Base-by-base conservation (phyloP, 768 basidiomycete genomes). In the Sarcodon aspratus region DNA sequence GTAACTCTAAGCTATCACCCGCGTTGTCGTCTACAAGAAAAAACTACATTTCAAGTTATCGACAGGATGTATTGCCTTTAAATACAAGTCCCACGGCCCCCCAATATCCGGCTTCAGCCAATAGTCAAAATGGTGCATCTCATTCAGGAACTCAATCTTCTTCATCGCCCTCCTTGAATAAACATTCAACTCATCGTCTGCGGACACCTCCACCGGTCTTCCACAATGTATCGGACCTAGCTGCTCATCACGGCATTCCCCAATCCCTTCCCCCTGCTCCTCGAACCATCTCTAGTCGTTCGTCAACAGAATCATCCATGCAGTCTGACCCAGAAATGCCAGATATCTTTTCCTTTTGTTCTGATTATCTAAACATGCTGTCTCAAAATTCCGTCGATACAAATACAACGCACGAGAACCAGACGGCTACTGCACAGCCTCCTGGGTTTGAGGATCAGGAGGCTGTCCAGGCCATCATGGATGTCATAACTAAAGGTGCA, bases 211-310 rank as follows among this genome's bases (percentile, higher is more conserved):
- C 68, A 48, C 54, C 57, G 64, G 72, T 82, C 54, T 82, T 81
- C 56, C 63, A 68, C 57, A 74, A 74, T 60, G 63, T 76, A 46
- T 70, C 71, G 64, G 82, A 82, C 68, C 68, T 81, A 48, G 78
- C 81, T 52, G 68, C 76, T 58, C 82, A 83, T 48, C 76, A 83
- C 82, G 82, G 82, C 65, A 76, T 85, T 58, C 82, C 82, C 49
- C 72, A 76, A 54, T 71, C 69, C 51, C 62, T 85, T 42, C 82
- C 82, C 44, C 75, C 74, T 40, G 73, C 75, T 49, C 82, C 82
- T 49, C 70, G 74, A 44, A 74, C 75, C 57, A 69, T 66, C 53
- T 68, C 74, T 46, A 68, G 58, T 55, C 67, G 66, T 59, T 48
- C 61, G 17, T 42, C 40, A 49, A 48, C 59, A 43, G 56, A 65